phyloP scores from a whole-genome alignment of 768 basidiomycete genomes.

The Melanogaster broomeanus region DNA sequence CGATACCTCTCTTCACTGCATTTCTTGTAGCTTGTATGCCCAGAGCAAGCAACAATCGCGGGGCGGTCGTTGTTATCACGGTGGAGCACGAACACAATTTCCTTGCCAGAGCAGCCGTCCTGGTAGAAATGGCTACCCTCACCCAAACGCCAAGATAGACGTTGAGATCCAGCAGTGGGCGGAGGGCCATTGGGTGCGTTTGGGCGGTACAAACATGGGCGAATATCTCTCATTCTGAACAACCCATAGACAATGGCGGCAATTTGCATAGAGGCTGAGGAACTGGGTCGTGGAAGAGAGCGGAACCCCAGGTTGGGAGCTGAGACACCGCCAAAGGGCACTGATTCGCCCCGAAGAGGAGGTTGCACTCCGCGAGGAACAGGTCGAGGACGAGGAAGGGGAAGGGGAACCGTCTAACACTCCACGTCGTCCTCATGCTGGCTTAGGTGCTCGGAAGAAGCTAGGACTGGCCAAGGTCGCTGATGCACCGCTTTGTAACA shows the following conservation, averaged over 20 bases:
- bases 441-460: background rate
- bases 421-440: conserved; percentile 4
- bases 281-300: conserved; percentile 4
- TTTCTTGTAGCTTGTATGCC: conserved; percentile 19
- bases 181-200: conserved; percentile 16
- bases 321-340: conserved; percentile 16
- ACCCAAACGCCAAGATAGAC: conserved; percentile 22
- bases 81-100: conserved; percentile 1
- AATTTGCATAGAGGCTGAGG: conserved; percentile 5
- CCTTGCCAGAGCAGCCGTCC: background rate
- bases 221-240: conserved; percentile 7
- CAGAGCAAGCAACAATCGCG: conserved; percentile 12
- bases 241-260: conserved; percentile 5
- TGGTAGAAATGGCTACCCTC: conserved; percentile 18
- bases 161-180: conserved; percentile 25
- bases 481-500: conserved; percentile 50
- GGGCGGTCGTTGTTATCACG: conserved; percentile 15
- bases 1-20: background rate
- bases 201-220: background rate
- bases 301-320: conserved; percentile 12
- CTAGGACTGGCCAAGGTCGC: background rate
- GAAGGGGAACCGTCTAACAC: conserved; percentile 7
- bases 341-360: conserved; percentile 12
- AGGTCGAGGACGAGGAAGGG: conserved; percentile 27
- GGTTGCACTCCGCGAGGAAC: conserved; percentile 9